Evolutionary conservation across 371 early-diverging fungal genomes (phyloP).

Genomic region (Mucor plumbeus): DNA sequence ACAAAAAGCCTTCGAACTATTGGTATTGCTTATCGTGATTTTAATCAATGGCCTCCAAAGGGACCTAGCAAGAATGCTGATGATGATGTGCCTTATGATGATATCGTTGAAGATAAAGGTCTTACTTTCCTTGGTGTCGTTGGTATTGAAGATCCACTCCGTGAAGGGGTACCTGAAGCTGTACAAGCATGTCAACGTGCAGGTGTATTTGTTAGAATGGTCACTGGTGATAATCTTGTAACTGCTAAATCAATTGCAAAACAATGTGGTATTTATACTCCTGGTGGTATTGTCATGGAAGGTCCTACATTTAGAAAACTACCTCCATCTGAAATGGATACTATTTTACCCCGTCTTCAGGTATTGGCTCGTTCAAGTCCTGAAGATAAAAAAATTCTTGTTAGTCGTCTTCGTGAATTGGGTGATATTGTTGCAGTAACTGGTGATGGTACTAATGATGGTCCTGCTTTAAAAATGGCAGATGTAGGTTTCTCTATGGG

Average conservation of each 20-base stretch:
- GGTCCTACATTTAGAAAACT: constrained; percentile 68
- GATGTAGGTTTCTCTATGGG: constrained; percentile 83
- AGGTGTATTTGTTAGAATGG: constrained; percentile 82
- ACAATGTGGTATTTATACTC: constrained; percentile 68
- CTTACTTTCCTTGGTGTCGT: constrained; percentile 61
- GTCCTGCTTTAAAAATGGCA: constrained; percentile 74
- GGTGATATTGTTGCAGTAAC: constrained; percentile 78
- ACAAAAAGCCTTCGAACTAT: constrained; percentile 66
- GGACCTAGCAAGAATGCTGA: constrained; percentile 21
- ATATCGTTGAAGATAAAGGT: constrained; percentile 44
- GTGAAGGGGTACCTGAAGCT: constrained; percentile 71
- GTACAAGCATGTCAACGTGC: constrained; percentile 67
- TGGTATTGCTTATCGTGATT: constrained; percentile 71
- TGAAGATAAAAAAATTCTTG: constrained; percentile 69
- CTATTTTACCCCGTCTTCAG: constrained; percentile 63
- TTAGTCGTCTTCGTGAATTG: constrained; percentile 62
- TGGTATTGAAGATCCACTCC: constrained; percentile 75
- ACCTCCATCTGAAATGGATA: constrained; percentile 57
- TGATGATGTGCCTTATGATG: constrained; percentile 57
- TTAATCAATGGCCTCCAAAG: constrained; percentile 57
- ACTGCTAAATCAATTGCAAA: constrained; percentile 73
- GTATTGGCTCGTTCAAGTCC: constrained; percentile 76
- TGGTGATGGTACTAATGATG: constrained; percentile 78
- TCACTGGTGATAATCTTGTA: constrained; percentile 76
- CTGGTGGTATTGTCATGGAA: constrained; percentile 65